Percentiles rank a stretch among this genome's conserved stretches.
These are phyloP conservation scores for Chamaecrista fasciculata DNA, from an alignment of 306 rosid genomes.

Conservation along the genomic window DNA sequence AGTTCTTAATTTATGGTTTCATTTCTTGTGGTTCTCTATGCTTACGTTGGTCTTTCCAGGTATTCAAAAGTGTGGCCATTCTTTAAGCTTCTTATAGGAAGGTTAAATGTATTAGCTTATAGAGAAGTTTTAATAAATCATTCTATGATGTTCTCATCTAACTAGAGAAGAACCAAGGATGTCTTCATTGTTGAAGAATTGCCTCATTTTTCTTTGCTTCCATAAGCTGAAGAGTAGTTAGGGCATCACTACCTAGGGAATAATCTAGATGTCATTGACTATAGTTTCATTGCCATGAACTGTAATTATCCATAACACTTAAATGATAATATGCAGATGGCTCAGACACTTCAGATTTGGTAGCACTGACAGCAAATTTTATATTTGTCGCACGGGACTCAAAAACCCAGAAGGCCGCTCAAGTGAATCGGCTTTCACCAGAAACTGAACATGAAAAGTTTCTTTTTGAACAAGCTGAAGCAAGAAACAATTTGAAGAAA, in stretches of 20 bases:
- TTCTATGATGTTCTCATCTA: not conserved
- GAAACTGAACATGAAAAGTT: constrained; percentile 67
- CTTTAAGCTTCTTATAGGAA: not conserved
- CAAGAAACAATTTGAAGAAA: constrained; percentile 63
- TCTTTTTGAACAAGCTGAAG: constrained; percentile 78
- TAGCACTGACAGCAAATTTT: constrained; percentile 85
- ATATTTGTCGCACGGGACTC: constrained; percentile 97
- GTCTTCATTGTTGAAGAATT: not conserved
- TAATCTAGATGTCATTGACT: not conserved
- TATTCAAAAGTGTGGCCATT: not conserved
- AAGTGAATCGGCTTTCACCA: constrained; percentile 74
- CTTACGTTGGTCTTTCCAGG: not conserved
- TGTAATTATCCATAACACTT: not conserved
- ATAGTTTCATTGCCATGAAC: not conserved
- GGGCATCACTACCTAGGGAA: not conserved
- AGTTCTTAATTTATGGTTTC: not conserved
- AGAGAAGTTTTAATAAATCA: not conserved
- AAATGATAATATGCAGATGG: constrained; percentile 29
- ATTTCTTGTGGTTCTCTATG: not conserved
- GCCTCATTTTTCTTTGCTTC: not conserved
- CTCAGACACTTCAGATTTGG: constrained; percentile 42
- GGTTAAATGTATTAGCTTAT: not conserved
- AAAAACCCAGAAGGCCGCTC: constrained; percentile 82
- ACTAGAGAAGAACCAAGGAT: not conserved
- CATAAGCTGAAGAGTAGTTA: not conserved